Base-by-base conservation (phyloP, 129 eudicot genomes). In the Artemisia annua region DNA sequence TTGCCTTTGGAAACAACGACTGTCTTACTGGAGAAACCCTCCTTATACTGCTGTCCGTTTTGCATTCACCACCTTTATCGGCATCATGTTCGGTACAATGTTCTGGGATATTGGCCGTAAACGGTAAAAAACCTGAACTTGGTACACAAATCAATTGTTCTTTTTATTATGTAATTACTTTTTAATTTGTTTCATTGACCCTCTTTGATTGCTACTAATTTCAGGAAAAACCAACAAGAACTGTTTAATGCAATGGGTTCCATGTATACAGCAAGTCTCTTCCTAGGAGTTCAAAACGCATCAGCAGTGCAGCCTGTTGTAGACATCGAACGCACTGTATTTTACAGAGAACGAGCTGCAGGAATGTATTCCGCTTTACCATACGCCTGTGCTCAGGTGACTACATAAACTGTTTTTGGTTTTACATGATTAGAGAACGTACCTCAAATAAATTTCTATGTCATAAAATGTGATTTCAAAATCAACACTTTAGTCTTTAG, bases 311-410 rank as follows among this genome's bases (percentile, higher is more conserved):
- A 84, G 64, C 88, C 88, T 2, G 85, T 84, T 11, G 83, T 81
- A n/a, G 85, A 75, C 56, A 62, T 84, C 46, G 88, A 84, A 60
- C 81, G 88, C 14, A 84, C 88, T 0, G 88, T 84, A 5, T 84
- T 77, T 74, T 84, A 84, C 35, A 69, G 88, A 61, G 88, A 84
- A 81, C 75, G 88, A 73, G 88, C 85, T 15, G 88, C 88, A 0
- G 88, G 87, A 59, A 83, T 79, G 87, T 83, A 83, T 71, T 83
- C 84, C 0, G 87, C 87, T 55, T 32, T 84, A 57, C 78, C 88
- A 26, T 81, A 84, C 30, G 88, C 83, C 51, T 71, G 71, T n/a
- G 80, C 81, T 15, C 88, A 84, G 88, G 88, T 84, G 55, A 67
- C 54, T 49, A 8, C 18, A 43, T 11, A 7, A 14, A 14, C 13